phyloP scores from a whole-genome alignment of 768 basidiomycete species.

The Austroboletus festivus region DNA sequence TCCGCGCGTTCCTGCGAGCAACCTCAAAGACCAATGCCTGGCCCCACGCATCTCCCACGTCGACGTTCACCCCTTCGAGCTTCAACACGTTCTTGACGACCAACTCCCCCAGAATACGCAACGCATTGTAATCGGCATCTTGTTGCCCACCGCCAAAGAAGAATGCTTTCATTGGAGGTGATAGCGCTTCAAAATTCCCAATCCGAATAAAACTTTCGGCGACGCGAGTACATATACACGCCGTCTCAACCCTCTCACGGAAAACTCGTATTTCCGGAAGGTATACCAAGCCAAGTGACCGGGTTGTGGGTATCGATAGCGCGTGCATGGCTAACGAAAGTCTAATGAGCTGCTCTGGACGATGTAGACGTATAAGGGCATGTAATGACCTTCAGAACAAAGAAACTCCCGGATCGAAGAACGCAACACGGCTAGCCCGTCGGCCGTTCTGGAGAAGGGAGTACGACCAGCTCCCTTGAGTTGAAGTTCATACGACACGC shows the following conservation, averaged over 20 bases:
- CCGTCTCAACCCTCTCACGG: slow-evolving; percentile 72
- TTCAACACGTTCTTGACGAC: slow-evolving; percentile 59
- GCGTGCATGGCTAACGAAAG: slow-evolving; percentile 64
- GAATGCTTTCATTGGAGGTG: slow-evolving; percentile 58
- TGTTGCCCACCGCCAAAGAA: slow-evolving; percentile 81
- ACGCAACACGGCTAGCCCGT: slow-evolving; percentile 93
- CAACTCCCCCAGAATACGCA: slow-evolving; percentile 77
- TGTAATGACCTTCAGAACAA: slow-evolving; percentile 74
- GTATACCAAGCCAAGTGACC: slow-evolving; percentile 76
- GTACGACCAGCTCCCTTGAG: slow-evolving; percentile 94
- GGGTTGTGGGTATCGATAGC: slow-evolving; percentile 82
- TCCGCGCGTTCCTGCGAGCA: slow-evolving; percentile 80
- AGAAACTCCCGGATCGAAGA: slow-evolving; percentile 94
- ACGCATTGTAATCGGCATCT: slow-evolving; percentile 66
- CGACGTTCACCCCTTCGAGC: slow-evolving; percentile 36
- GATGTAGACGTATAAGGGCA: neutral
- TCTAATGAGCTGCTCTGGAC: slow-evolving; percentile 34
- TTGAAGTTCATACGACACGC: slow-evolving; percentile 76
- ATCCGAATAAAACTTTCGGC: slow-evolving; percentile 91
- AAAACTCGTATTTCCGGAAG: slow-evolving; percentile 70
- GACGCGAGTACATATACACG: slow-evolving; percentile 73
- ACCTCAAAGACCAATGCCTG: slow-evolving; percentile 71
- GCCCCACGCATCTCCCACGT: slow-evolving; percentile 62
- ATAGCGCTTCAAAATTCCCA: slow-evolving; percentile 85
- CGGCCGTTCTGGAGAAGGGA: slow-evolving; percentile 88